Percentiles rank a stretch among this genome's conserved stretches.
Conservation (phyloP, 2,329 filamentous ascomycete species). For the Neoscytalidium dimidiatum region DNA sequence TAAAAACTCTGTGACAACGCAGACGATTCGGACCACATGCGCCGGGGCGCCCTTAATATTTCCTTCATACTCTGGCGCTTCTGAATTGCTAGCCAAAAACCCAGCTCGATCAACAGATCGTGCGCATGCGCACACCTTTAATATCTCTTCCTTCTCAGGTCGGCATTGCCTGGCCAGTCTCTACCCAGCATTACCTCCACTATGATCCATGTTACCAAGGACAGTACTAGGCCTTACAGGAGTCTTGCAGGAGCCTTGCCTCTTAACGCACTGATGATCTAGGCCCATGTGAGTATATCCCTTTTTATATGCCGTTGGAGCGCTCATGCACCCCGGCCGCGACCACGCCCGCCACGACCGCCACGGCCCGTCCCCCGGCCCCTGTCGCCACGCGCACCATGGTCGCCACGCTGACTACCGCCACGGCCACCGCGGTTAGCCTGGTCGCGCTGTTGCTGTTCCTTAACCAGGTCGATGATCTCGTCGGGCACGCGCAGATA, state of each 20-base stretch:
- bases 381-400: slow-evolving; percentile 55
- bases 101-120: not conserved
- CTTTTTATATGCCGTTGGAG: no score
- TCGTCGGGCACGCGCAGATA: slow-evolving; percentile 95
- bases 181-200: not conserved
- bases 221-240: no score
- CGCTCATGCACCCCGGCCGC: slow-evolving; percentile 45
- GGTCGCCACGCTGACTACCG: slow-evolving; percentile 57
- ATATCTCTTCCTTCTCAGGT: not conserved
- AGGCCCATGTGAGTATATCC: not conserved
- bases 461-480: slow-evolving; percentile 91
- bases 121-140: not conserved
- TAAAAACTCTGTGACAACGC: not conserved
- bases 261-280: not conserved
- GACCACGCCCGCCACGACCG: slow-evolving; percentile 56
- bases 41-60: not conserved
- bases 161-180: not conserved
- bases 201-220: not conserved
- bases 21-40: not conserved
- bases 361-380: slow-evolving; percentile 46
- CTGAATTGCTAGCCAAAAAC: not conserved
- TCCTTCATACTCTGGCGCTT: not conserved
- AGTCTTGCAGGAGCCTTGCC: no score
- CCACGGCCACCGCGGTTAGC: slow-evolving; percentile 64
- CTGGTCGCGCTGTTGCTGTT: slow-evolving; percentile 77